Percentiles rank a stretch among this genome's conserved stretches.
Conservation (phyloP, 2,329 filamentous ascomycete genomes). For the Pyrenophora teres region DNA sequence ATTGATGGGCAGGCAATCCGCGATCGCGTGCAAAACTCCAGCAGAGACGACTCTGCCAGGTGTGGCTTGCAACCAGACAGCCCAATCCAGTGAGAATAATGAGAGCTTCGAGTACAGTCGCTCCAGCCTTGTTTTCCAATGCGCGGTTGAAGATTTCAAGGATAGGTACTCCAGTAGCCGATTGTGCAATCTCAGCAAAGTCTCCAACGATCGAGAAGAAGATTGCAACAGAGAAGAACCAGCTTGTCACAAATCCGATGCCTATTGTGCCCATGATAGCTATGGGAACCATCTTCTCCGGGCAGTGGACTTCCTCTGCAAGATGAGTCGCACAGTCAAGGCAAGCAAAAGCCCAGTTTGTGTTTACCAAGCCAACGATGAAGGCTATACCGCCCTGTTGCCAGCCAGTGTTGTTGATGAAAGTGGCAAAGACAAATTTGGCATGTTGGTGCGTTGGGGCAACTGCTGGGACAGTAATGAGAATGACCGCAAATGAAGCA, state of each 20-base stretch:
- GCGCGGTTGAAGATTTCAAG: slow-evolving; percentile 55
- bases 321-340: slow-evolving; percentile 58
- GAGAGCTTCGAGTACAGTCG: slow-evolving; percentile 53
- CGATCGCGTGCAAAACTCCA: slow-evolving; percentile 60
- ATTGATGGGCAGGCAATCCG: slow-evolving; percentile 53
- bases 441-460: slow-evolving; percentile 52
- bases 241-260: slow-evolving; percentile 57
- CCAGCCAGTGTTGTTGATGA: slow-evolving; percentile 59
- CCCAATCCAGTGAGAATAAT: slow-evolving; percentile 56
- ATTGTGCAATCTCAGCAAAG: slow-evolving; percentile 48
- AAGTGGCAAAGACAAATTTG: slow-evolving; percentile 58
- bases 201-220: slow-evolving; percentile 57
- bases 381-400: slow-evolving; percentile 54
- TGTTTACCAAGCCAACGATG: slow-evolving; percentile 58
- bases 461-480: slow-evolving; percentile 54
- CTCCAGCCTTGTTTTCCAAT: slow-evolving; percentile 50
- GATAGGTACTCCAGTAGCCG: slow-evolving; percentile 54
- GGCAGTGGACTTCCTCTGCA: slow-evolving; percentile 56
- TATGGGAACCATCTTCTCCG: slow-evolving; percentile 55
- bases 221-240: slow-evolving; percentile 56
- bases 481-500: slow-evolving; percentile 54
- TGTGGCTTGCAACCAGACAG: slow-evolving; percentile 55
- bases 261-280: slow-evolving; percentile 56
- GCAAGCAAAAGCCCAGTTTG: slow-evolving; percentile 57
- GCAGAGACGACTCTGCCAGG: slow-evolving; percentile 57